Evolutionary conservation across 2,329 filamentous ascomycete species (phyloP), one percentile per base, ranked within the genome.

Genomic region (Pseudogymnoascus sp.): DNA sequence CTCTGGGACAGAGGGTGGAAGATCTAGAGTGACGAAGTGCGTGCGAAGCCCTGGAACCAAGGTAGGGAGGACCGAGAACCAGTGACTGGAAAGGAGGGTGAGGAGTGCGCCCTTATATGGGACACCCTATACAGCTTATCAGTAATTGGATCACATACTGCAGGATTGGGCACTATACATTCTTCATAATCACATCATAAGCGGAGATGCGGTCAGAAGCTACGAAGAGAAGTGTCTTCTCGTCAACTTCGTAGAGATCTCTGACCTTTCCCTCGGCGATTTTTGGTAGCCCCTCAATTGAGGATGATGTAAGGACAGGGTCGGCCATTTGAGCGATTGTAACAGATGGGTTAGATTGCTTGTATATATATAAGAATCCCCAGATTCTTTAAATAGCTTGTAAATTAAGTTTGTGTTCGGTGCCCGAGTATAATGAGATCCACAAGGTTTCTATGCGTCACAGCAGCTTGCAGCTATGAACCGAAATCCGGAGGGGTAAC

Each of bases 141-240:
- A 45, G 77, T 12, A 76, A 76, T 57, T 71, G 73, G 61, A 76
- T 67, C 63, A 73, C 69, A 52, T 71, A 68, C 26, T 76, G 79
- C 57, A 82, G 74, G 58, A 82, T 73, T 61, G 72, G 48, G 77
- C 75, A 57, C 81, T 74, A 69, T 71, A 85, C 84, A 74, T 94
- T 96, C 68, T 82, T 76, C 79, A 95, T 85, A 67, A 95, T 84
- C 67, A 95, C 90, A 80, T 97, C 92, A 78, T 92, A 97, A 60
- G 94, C 94, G 21, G 90, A 96, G 72, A 96, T 94, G 66, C 94
- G 87, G 76, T 96, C 92, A 12, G 89, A 88, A 21, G 89, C 87
- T 60, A 92, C 84, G 71, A 96, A 92, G 60, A 95, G 85, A 3
- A 95, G 82, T 2, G 83, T 87, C 60, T 81, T 75, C 38, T 83